Conservation (phyloP, 352 stramenopile species). For the Pythium myriotylum region DNA sequence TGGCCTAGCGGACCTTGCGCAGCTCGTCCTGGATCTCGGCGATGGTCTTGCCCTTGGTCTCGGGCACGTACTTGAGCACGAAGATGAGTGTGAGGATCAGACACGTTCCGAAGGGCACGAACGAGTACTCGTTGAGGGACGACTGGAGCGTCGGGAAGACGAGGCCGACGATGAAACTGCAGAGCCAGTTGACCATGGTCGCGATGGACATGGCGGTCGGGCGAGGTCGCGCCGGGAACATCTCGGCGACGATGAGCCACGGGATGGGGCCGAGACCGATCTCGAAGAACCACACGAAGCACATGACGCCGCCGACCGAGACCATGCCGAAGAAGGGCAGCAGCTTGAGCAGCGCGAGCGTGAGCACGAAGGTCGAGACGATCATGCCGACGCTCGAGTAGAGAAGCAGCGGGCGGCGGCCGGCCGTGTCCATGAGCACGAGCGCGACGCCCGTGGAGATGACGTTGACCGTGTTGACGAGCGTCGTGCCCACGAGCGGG, state of each 20-base stretch:
- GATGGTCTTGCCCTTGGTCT: conserved; percentile 74
- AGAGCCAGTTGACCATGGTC: conserved; percentile 93
- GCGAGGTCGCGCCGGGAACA: conserved; percentile 91
- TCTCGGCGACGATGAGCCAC: conserved; percentile 93
- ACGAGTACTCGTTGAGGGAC: conserved; percentile 72
- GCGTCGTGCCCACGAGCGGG: conserved; percentile 39
- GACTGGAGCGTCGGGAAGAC: conserved; percentile 87
- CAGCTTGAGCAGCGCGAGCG: conserved; percentile 44
- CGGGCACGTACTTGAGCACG: conserved; percentile 66
- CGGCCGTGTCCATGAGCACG: conserved; percentile 50
- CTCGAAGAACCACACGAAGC: conserved; percentile 58
- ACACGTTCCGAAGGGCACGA: conserved; percentile 81
- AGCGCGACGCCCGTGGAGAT: conserved; percentile 49
- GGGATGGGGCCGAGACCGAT: conserved; percentile 82
- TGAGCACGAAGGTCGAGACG: conserved; percentile 41
- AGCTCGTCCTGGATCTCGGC: conserved; percentile 45
- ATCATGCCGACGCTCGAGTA: conserved; percentile 52
- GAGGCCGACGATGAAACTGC: conserved; percentile 92
- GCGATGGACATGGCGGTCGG: conserved; percentile 77
- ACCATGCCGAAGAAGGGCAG: conserved; percentile 46
- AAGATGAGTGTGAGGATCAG: conserved; percentile 66
- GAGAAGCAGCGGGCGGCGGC: conserved; percentile 42
- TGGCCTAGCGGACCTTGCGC: conserved; percentile 29
- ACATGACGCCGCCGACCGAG: conserved; percentile 48
- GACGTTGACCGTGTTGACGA: conserved; percentile 46